Evolutionary conservation across 2,329 filamentous ascomycete species (phyloP).

Genomic region (Zymoseptoria crescenta): DNA sequence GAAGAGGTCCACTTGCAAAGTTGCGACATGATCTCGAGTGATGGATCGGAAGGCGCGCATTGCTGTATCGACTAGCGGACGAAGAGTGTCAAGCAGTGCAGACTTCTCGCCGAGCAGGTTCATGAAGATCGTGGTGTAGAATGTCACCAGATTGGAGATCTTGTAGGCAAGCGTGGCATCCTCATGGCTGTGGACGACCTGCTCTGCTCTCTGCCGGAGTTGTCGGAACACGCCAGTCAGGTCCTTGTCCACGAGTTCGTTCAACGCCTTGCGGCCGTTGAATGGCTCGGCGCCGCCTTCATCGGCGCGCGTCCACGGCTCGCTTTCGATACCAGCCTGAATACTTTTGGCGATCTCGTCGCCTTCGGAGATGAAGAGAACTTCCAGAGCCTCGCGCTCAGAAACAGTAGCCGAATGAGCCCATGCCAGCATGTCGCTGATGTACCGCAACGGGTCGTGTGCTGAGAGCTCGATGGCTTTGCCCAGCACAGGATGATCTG

Average conservation of each 20-base stretch:
- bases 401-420: conserved; percentile 89
- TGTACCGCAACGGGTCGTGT: conserved; percentile 83
- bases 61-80: conserved; percentile 64
- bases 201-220: conserved; percentile 82
- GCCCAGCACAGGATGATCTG: conserved; percentile 43
- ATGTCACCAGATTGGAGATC: conserved; percentile 77
- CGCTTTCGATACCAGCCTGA: conserved; percentile 68
- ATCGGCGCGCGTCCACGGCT: conserved; percentile 63
- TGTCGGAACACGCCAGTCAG: conserved; percentile 71
- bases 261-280: conserved; percentile 72
- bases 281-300: conserved; percentile 51
- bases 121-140: conserved; percentile 79
- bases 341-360: conserved; percentile 80
- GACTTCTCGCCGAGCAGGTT: conserved; percentile 67
- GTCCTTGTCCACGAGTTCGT: conserved; percentile 79
- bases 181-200: conserved; percentile 87
- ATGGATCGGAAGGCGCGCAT: conserved; percentile 74
- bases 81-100: conserved; percentile 60
- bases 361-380: conserved; percentile 82
- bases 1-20: conserved; percentile 64
- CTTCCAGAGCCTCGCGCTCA: conserved; percentile 84
- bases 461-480: conserved; percentile 94
- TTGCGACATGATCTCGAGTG: conserved; percentile 70
- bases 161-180: conserved; percentile 84
- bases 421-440: conserved; percentile 97